These are phyloP conservation scores for Suhomyces wounanorum DNA, from an alignment of 1,139 yeast genomes.

Conservation along the genomic window DNA sequence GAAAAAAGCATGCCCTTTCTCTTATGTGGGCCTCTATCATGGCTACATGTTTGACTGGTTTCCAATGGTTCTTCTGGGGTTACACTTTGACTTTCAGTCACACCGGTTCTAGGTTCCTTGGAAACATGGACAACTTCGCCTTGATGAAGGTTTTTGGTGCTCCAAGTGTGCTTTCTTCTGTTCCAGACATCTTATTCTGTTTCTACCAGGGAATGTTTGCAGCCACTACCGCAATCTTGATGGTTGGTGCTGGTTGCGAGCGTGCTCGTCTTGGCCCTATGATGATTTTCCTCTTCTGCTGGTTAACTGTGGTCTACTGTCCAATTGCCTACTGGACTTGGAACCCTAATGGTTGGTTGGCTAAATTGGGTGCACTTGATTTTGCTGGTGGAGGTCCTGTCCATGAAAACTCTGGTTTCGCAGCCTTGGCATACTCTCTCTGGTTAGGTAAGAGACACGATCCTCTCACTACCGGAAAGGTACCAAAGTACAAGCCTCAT, in stretches of 20 bases:
- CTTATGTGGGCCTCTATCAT: constrained; percentile 91
- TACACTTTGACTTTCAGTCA: constrained; percentile 84
- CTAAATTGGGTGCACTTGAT: constrained; percentile 79
- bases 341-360: constrained; percentile 91
- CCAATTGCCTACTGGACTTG: constrained; percentile 97
- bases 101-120: constrained; percentile 65
- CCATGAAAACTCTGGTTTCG: constrained; percentile 91
- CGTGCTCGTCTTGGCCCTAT: constrained; percentile 95
- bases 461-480: constrained; percentile 65
- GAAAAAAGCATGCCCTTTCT: constrained; percentile 90
- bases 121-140: constrained; percentile 78
- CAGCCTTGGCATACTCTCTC: constrained; percentile 91
- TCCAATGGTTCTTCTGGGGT: constrained; percentile 99
- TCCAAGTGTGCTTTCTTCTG: constrained; percentile 63
- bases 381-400: constrained; percentile 99
- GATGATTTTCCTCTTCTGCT: constrained; percentile 89
- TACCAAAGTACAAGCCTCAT: constrained; percentile 91
- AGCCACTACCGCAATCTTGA: constrained; percentile 83
- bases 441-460: constrained; percentile 90
- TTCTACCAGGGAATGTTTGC: constrained; percentile 97
- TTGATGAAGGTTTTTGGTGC: constrained; percentile 80
- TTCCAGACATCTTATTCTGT: constrained; percentile 87
- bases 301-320: constrained; percentile 96
- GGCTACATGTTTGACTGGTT: constrained; percentile 76
- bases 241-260: constrained; percentile 98